Evolutionary conservation across 768 basidiomycete species (phyloP).

Genomic region (Sarcodon sp.): DNA sequence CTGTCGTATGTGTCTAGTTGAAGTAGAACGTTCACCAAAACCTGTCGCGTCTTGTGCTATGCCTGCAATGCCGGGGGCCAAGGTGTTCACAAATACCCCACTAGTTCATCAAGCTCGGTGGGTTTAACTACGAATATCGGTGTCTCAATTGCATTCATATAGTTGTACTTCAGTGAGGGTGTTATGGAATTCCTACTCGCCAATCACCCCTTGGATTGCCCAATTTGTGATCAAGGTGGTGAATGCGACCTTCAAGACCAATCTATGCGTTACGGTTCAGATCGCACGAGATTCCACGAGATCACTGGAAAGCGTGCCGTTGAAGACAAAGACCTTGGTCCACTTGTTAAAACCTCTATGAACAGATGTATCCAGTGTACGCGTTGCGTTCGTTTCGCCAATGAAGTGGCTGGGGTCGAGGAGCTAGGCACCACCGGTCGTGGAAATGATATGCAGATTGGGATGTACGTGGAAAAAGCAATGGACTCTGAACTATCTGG

Average conservation of each 20-base stretch:
- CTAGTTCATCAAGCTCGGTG: slow-evolving; percentile 81
- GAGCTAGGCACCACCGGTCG: slow-evolving; percentile 95
- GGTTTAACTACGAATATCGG: neutral
- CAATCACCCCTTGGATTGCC: slow-evolving; percentile 97
- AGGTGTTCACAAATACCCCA: slow-evolving; percentile 89
- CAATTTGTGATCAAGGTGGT: slow-evolving; percentile 97
- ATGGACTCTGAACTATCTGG: slow-evolving; percentile 97
- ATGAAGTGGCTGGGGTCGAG: slow-evolving; percentile 97
- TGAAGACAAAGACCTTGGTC: slow-evolving; percentile 96
- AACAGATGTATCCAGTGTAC: slow-evolving; percentile 99
- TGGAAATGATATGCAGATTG: slow-evolving; percentile 97
- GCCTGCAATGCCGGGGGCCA: slow-evolving; percentile 92
- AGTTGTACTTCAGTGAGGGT: slow-evolving; percentile 51
- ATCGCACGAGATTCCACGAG: slow-evolving; percentile 97
- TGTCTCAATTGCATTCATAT: neutral
- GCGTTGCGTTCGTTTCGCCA: slow-evolving; percentile 96
- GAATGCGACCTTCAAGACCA: slow-evolving; percentile 99
- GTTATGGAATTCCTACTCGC: slow-evolving; percentile 98
- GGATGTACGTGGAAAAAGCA: slow-evolving; percentile 95
- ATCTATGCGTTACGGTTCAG: slow-evolving; percentile 97
- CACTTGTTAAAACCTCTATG: slow-evolving; percentile 97
- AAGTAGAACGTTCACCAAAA: slow-evolving; percentile 92
- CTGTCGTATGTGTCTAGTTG: slow-evolving; percentile 98
- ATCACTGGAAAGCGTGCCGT: slow-evolving; percentile 96
- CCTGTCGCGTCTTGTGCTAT: slow-evolving; percentile 95